phyloP scores from a whole-genome alignment of 495 filamentous ascomycete genomes.

The Penicillium ucsense region DNA sequence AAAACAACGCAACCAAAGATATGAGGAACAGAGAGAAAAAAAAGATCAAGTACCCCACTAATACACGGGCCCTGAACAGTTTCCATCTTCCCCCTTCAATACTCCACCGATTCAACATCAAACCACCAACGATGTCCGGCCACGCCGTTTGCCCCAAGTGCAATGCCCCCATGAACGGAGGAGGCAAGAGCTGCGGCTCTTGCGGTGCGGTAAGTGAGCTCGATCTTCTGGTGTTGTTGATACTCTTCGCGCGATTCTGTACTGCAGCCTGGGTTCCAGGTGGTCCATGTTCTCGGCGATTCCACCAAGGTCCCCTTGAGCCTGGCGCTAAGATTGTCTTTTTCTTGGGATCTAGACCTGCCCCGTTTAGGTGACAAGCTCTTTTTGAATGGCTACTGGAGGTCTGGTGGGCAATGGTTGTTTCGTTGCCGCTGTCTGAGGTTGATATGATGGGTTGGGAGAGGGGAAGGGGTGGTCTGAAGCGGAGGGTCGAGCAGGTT shows the following conservation, averaged over 20 bases:
- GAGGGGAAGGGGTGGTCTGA: no score
- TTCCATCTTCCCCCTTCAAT: background rate
- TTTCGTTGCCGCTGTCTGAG: no score
- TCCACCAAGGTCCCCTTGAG: background rate
- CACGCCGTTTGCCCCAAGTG: conserved; percentile 31
- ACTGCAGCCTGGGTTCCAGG: no score
- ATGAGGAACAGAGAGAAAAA: no score
- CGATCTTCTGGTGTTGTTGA: no score
- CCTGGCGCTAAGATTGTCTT: background rate
- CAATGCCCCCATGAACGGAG: conserved; percentile 14
- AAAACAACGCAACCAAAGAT: no score
- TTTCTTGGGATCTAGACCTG: conserved; percentile 10
- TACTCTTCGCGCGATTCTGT: no score
- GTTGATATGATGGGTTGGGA: no score
- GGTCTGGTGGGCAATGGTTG: background rate
- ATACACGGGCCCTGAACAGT: background rate
- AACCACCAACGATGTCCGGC: conserved; percentile 12
- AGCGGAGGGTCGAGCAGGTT: no score
- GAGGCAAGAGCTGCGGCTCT: conserved; percentile 26
- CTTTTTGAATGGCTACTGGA: background rate
- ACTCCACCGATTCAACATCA: background rate
- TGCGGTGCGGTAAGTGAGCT: conserved; percentile 26
- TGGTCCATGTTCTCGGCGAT: background rate
- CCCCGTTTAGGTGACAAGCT: conserved; percentile 12
- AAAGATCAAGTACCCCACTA: no score